Evolutionary conservation across 495 filamentous ascomycete species (phyloP).

Genomic region (Lindgomyces ingoldianus): DNA sequence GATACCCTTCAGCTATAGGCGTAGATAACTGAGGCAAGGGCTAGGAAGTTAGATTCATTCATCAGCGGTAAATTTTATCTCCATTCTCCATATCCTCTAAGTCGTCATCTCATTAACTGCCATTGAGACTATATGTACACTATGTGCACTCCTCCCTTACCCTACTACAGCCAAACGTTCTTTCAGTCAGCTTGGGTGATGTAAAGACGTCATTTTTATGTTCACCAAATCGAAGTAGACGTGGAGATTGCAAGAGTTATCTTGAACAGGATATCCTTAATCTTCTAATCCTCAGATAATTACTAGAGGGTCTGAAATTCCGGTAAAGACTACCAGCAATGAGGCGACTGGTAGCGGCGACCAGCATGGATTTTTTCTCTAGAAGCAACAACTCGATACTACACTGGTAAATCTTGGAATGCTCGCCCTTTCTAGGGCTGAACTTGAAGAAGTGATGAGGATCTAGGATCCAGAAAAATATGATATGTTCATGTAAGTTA

Average conservation of each 20-base stretch:
- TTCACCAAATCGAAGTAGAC: not conserved
- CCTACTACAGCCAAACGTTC: not conserved
- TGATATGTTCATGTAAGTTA: not conserved
- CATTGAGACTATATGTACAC: no score
- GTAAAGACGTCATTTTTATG: not conserved
- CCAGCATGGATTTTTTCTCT: not conserved
- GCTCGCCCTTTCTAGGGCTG: not conserved
- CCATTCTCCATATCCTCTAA: no score
- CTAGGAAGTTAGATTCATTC: no score
- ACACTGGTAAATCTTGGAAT: not conserved
- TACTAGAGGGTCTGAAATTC: not conserved
- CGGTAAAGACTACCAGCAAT: not conserved
- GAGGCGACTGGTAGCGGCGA: not conserved
- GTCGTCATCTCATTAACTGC: no score
- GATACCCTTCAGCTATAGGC: no score
- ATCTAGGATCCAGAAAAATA: not conserved
- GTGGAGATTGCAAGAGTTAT: not conserved
- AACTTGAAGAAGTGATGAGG: not conserved
- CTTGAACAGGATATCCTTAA: not conserved
- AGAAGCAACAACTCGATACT: not conserved
- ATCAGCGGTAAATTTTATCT: no score
- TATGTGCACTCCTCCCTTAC: no score
- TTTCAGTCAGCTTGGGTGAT: not conserved
- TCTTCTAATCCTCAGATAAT: not conserved
- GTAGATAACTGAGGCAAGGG: no score